phyloP scores from a whole-genome alignment of 805 yeast species.

The fission yeast (Schizosaccharomyces pombe) region DNA sequence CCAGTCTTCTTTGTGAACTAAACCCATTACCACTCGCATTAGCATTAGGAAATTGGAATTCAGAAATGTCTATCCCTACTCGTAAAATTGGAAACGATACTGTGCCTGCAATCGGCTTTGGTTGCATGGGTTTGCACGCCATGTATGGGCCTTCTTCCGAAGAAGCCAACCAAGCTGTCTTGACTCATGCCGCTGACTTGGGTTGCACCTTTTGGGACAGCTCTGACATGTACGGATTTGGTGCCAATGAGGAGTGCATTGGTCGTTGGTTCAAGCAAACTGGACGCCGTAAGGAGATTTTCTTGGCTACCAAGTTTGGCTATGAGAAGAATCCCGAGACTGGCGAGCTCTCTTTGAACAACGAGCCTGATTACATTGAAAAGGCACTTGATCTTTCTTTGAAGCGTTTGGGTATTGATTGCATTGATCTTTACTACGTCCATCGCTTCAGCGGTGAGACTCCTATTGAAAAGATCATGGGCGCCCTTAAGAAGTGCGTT shows the following conservation, averaged over 20 bases:
- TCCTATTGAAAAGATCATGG: conserved; percentile 36
- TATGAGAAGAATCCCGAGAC: conserved; percentile 15
- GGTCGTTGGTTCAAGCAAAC: conserved; percentile 5
- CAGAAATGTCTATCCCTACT: background rate
- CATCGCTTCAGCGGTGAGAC: conserved; percentile 42
- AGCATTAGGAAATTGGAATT: background rate
- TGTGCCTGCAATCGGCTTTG: conserved; percentile 6
- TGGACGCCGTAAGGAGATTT: conserved; percentile 6
- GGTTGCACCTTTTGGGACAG: conserved; percentile 7
- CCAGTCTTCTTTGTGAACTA: no score
- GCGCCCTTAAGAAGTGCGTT: conserved; percentile 32
- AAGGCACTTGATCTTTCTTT: conserved; percentile 7
- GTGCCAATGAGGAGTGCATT: conserved; percentile 5
- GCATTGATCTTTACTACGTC: conserved; percentile 37
- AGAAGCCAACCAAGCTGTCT: conserved; percentile 2
- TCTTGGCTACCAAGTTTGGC: conserved; percentile 6
- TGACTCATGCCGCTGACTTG: conserved; percentile 3
- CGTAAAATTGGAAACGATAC: background rate
- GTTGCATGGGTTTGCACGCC: conserved; percentile 5
- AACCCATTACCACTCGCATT: no score
- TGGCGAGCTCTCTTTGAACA: conserved; percentile 15
- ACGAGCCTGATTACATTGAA: conserved; percentile 8
- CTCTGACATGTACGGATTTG: conserved; percentile 4
- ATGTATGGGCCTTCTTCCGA: conserved; percentile 4
- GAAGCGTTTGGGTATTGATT: conserved; percentile 19